Conservation (phyloP, 148 eudicot genomes). For the Spergularia bocconei region DNA sequence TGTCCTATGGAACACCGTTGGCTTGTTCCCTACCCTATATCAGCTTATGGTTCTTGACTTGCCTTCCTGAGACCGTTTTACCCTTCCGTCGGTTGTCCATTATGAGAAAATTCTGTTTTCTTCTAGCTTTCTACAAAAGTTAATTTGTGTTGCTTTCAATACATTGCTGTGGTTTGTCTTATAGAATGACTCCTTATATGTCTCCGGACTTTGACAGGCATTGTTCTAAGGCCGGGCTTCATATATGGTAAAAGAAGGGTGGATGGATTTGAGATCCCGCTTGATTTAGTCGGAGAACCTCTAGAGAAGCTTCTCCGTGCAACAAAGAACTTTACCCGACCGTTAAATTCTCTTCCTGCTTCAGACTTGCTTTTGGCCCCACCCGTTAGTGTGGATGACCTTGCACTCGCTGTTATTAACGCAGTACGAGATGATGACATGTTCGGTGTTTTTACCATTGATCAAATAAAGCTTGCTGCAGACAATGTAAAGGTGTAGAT, state of each 20-base stretch:
- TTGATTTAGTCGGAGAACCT: slow-evolving; percentile 84
- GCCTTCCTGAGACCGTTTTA: too few relatives aligned
- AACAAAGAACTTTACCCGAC: slow-evolving; percentile 60
- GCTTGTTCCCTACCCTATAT: too few relatives aligned
- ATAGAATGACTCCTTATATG: background rate
- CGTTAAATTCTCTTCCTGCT: slow-evolving; percentile 74
- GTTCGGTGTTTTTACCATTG: slow-evolving; percentile 84
- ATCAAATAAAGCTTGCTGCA: slow-evolving; percentile 93
- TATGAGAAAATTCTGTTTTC: too few relatives aligned
- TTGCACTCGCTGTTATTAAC: slow-evolving; percentile 72
- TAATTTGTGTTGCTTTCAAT: too few relatives aligned
- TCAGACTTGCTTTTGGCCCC: slow-evolving; percentile 87
- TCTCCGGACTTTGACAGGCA: slow-evolving; percentile 45
- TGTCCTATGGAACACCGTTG: too few relatives aligned
- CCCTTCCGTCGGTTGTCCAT: too few relatives aligned
- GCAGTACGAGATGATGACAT: slow-evolving; percentile 78
- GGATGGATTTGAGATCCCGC: slow-evolving; percentile 85
- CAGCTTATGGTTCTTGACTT: too few relatives aligned
- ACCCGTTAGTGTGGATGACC: slow-evolving; percentile 86
- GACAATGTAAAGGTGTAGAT: slow-evolving; percentile 55
- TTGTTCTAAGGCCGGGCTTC: slow-evolving; percentile 83
- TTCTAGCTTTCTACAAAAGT: too few relatives aligned
- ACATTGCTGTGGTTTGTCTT: too few relatives aligned
- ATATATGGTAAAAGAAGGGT: slow-evolving; percentile 92
- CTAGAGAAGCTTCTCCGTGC: slow-evolving; percentile 63